These are phyloP conservation scores for Torulaspora franciscae DNA, from an alignment of 805 yeast species.

Conservation along the genomic window DNA sequence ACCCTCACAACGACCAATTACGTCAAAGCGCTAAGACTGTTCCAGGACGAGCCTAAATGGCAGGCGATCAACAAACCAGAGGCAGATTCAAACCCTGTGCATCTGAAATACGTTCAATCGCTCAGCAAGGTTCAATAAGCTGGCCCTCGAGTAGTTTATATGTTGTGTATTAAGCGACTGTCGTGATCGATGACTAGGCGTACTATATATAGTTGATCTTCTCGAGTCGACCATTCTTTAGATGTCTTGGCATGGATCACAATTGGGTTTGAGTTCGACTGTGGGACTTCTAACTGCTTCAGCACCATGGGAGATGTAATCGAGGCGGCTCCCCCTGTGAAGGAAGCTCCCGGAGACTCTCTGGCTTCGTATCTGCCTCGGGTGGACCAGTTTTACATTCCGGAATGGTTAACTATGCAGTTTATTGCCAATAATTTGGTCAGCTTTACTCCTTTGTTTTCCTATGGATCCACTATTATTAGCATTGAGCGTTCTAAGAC, in stretches of 20 bases:
- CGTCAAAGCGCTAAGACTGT: constrained; percentile 75
- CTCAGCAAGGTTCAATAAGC: constrained; percentile 2
- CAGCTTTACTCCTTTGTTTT: constrained; percentile 76
- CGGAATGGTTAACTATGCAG: constrained; percentile 51
- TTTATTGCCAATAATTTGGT: constrained; percentile 59
- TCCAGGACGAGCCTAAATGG: constrained; percentile 97
- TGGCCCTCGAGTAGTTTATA: neutral
- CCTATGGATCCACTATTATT: constrained; percentile 79
- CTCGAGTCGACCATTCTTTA: neutral
- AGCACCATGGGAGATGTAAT: constrained; percentile 6
- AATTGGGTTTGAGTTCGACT: neutral
- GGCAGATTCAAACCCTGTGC: constrained; percentile 43
- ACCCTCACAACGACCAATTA: constrained; percentile 61
- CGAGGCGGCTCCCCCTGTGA: constrained; percentile 6
- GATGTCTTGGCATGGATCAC: neutral
- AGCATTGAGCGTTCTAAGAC: constrained; percentile 60
- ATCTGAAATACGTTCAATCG: constrained; percentile 42
- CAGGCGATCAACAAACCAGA: constrained; percentile 69
- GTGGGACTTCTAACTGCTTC: neutral
- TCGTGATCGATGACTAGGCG: constrained; percentile 1
- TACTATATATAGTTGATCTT: neutral
- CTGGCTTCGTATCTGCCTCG: constrained; percentile 33
- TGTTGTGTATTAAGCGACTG: neutral
- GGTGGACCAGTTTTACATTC: constrained; percentile 43
- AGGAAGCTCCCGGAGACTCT: constrained; percentile 17